Percentiles rank a stretch among this genome's conserved stretches.
Conservation (phyloP, 208 protist species). For the Crithidia thermophila region DNA sequence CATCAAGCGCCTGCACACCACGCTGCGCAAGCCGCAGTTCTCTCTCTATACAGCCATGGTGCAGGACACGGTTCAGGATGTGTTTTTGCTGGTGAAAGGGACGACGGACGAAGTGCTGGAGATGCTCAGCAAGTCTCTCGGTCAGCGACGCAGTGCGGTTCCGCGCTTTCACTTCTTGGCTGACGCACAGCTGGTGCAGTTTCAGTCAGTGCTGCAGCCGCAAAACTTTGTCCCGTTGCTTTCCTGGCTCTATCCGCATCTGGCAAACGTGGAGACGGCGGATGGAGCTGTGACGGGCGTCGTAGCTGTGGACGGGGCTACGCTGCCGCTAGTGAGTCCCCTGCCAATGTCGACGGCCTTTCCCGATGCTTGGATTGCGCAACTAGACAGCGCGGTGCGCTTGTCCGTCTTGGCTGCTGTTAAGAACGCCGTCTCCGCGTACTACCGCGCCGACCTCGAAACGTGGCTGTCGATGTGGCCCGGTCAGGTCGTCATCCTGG, state of each 20-base stretch:
- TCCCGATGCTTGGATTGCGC: conserved; percentile 68
- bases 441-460: conserved; percentile 39
- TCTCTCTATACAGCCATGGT: conserved; percentile 92
- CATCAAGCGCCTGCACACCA: conserved; percentile 38
- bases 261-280: conserved; percentile 49
- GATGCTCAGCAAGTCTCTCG: conserved; percentile 88
- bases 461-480: conserved; percentile 69
- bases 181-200: conserved; percentile 76
- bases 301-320: conserved; percentile 49
- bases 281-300: conserved; percentile 35
- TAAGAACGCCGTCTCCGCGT: conserved; percentile 40
- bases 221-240: conserved; percentile 50
- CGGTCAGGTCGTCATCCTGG: conserved; percentile 67
- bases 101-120: conserved; percentile 91
- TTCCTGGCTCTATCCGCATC: conserved; percentile 65
- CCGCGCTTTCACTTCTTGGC: conserved; percentile 95
- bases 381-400: conserved; percentile 60
- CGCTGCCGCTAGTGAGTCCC: conserved; percentile 37
- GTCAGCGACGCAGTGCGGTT: conserved; percentile 90
- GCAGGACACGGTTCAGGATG: conserved; percentile 92
- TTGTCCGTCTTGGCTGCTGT: conserved; percentile 60
- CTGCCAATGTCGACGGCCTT: conserved; percentile 49
- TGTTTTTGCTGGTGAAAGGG: conserved; percentile 83
- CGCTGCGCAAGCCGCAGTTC: conserved; percentile 75
- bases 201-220: conserved; percentile 66